These are phyloP conservation scores for Begonia masoniana DNA, from an alignment of 306 rosid species.

Conservation along the genomic window DNA sequence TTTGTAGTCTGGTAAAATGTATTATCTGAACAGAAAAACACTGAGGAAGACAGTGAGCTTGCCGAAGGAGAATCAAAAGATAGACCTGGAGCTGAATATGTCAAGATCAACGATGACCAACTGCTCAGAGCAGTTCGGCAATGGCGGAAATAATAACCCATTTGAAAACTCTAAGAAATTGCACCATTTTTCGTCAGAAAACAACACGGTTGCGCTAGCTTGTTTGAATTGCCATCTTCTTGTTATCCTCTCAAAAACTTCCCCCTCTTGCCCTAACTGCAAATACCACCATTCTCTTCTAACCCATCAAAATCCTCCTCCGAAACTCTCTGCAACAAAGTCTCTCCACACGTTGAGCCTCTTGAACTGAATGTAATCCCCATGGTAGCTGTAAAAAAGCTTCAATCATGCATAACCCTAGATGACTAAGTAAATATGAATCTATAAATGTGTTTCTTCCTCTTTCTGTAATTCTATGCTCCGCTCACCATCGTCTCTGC, in stretches of 20 bases:
- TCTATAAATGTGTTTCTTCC: too few relatives aligned
- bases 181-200: not conserved
- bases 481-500: too few relatives aligned
- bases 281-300: slow-evolving; percentile 28
- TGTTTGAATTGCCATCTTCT: slow-evolving; percentile 40
- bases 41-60: slow-evolving; percentile 25
- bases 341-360: slow-evolving; percentile 9
- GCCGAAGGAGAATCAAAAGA: slow-evolving; percentile 18
- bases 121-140: not conserved
- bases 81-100: slow-evolving; percentile 35
- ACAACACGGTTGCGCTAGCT: slow-evolving; percentile 33
- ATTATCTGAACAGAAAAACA: slow-evolving; percentile 33
- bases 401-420: too few relatives aligned
- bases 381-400: too few relatives aligned
- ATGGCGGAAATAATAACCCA: not conserved
- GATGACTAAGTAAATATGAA: too few relatives aligned
- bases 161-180: slow-evolving; percentile 2
- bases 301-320: not conserved
- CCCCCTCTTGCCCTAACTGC: slow-evolving; percentile 40
- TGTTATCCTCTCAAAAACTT: slow-evolving; percentile 28
- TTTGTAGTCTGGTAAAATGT: slow-evolving; percentile 30
- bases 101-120: slow-evolving; percentile 12
- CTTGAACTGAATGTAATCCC: not conserved
- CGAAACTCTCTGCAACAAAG: not conserved
- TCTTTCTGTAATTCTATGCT: too few relatives aligned